Conservation (phyloP, 805 yeast species). For the Torulaspora gathmanii region DNA sequence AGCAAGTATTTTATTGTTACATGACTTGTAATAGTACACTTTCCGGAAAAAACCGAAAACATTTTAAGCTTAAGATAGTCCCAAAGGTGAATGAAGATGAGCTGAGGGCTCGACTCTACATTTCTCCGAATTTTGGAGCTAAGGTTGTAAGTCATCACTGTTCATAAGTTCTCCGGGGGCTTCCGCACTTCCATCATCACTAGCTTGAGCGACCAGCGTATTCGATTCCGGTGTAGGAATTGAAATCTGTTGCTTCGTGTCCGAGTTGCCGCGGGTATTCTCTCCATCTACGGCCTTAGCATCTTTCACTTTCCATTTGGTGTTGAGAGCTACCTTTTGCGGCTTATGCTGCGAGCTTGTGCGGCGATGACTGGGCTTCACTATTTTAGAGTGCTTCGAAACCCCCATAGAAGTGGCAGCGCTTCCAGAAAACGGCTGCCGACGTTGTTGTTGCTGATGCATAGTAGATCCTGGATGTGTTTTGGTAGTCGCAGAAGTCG, state of each 20-base stretch:
- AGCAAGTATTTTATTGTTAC: slow-evolving; percentile 5
- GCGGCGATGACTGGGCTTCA: slow-evolving; percentile 17
- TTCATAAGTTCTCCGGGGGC: not conserved
- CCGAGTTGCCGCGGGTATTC: not conserved
- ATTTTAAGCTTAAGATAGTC: not conserved
- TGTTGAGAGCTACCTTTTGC: slow-evolving; percentile 2
- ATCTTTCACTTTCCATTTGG: slow-evolving; percentile 1
- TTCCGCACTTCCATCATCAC: not conserved
- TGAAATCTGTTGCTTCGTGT: slow-evolving; percentile 8
- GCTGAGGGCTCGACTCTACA: not conserved
- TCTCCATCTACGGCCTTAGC: not conserved
- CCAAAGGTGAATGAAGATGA: not conserved
- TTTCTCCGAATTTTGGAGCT: slow-evolving; percentile 1
- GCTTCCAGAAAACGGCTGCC: slow-evolving; percentile 11
- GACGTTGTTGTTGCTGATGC: slow-evolving; percentile 18
- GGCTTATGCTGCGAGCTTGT: slow-evolving; percentile 13
- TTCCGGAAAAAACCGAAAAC: slow-evolving; percentile 2
- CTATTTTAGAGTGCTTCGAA: slow-evolving; percentile 16
- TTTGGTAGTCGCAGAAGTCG: slow-evolving; percentile 15
- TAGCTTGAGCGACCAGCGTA: slow-evolving; percentile 6
- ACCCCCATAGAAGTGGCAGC: slow-evolving; percentile 14
- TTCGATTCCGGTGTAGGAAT: slow-evolving; percentile 21
- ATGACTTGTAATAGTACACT: slow-evolving; percentile 4
- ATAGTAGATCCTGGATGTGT: slow-evolving; percentile 13
- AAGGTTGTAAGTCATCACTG: slow-evolving; percentile 1